These are phyloP conservation scores for Globomyces sp. DNA, from an alignment of 371 early-diverging fungal species.

Conservation along the genomic window DNA sequence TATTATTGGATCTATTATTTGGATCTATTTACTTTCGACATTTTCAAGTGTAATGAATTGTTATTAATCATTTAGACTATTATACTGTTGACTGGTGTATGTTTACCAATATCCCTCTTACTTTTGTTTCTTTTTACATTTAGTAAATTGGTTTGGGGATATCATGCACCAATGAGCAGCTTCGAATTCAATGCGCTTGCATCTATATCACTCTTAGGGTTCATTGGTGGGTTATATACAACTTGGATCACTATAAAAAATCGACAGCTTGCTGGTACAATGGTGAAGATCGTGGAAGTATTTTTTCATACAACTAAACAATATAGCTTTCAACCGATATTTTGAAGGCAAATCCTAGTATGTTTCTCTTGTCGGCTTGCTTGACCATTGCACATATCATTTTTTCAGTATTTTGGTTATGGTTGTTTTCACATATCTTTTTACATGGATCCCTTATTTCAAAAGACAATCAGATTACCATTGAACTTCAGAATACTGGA, in stretches of 20 bases:
- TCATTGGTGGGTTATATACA: background rate
- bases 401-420: conserved; percentile 67
- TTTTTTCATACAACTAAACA: no score
- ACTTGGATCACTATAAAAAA: background rate
- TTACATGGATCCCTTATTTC: conserved; percentile 51
- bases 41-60: conserved; percentile 6
- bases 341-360: conserved; percentile 65
- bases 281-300: background rate
- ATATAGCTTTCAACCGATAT: conserved; percentile 70
- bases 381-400: conserved; percentile 55
- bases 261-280: background rate
- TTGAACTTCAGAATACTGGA: conserved; percentile 17
- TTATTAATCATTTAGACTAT: conserved; percentile 1
- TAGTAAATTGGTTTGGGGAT: background rate
- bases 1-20: conserved; percentile 4
- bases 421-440: conserved; percentile 66
- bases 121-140: conserved; percentile 1
- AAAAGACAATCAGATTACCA: conserved; percentile 16
- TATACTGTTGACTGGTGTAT: background rate
- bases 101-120: background rate
- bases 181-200: conserved; percentile 10
- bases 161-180: background rate
- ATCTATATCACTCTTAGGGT: background rate
- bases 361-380: conserved; percentile 59
- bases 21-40: background rate